Percentiles rank a stretch among this genome's conserved stretches.
phyloP scores from a whole-genome alignment of 2,329 filamentous ascomycete species.

The Myriosclerotinia curreyana region DNA sequence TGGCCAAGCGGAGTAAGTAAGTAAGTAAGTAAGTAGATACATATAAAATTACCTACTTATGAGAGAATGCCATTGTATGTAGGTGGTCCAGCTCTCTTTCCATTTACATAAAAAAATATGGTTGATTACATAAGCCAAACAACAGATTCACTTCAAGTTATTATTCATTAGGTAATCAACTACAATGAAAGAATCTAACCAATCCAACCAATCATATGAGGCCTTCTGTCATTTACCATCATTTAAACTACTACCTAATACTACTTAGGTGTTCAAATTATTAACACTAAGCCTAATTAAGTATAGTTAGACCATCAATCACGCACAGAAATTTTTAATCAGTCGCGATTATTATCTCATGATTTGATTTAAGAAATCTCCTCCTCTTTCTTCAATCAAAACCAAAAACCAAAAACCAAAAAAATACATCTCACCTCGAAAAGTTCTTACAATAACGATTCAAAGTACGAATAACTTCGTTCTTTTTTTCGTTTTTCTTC shows the following conservation, averaged over 20 bases:
- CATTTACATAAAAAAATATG: too few species aligned
- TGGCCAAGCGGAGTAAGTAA: background rate
- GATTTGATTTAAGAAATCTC: conserved; percentile 22
- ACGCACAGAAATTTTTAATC: conserved; percentile 27
- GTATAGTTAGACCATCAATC: background rate
- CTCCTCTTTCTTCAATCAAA: too few species aligned
- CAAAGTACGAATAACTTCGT: conserved; percentile 39
- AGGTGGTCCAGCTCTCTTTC: too few species aligned
- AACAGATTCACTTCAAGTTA: too few species aligned
- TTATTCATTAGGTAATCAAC: too few species aligned
- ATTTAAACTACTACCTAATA: too few species aligned
- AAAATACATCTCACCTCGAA: conserved; percentile 24
- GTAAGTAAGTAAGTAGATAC: too few species aligned
- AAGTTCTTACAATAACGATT: conserved; percentile 34
- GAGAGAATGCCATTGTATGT: too few species aligned
- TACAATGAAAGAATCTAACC: too few species aligned
- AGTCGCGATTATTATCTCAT: conserved; percentile 22
- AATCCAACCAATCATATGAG: background rate
- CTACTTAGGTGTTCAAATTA: too few species aligned
- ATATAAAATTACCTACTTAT: too few species aligned
- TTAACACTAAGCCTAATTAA: background rate
- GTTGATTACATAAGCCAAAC: background rate
- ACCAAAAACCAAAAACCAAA: conserved; percentile 25
- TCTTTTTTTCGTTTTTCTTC: conserved; percentile 41
- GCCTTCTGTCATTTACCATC: background rate